Evolutionary conservation across 2,329 filamentous ascomycete species (phyloP), one percentile per base, ranked within the genome.

Genomic region (Paraphaeosphaeria sporulosa): DNA sequence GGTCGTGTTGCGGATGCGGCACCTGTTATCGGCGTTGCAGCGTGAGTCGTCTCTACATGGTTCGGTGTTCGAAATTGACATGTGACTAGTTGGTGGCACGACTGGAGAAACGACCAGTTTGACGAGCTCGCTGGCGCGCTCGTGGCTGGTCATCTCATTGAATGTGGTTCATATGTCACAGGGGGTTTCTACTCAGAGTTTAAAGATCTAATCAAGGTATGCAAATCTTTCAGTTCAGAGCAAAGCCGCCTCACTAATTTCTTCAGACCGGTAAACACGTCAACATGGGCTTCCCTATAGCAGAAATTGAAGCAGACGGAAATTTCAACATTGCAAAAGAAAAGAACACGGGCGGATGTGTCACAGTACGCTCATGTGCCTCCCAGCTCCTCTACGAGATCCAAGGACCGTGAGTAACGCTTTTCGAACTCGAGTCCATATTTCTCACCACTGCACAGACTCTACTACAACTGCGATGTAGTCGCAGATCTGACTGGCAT

Each of bases 381-480:
- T 52, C 80, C 3, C 85, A 87, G 61, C 73, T 86, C 2, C 65
- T 86, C 1, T 86, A 79, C 46, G 67, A 71, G 59, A 70, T 72
- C 6, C 69, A 72, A 47, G 67, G 67, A n/a, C 65, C 66, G 3
- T 57, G 49, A 61, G 36, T 19, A 59, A 3, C 4, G 49, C 50
- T 8, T 46, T 52, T 30, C 51, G 44, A 36, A 64, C 44, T 36
- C 50, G 42, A 1, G 57, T 52, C 27, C 25, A 52, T 25, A 49
- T 32, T 12, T 42, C 59, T 15, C 42, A 42, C 10, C 40, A 36
- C 19, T 21, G 47, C 38, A 15, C 10, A 64, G 59, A 32, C 58
- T 78, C 64, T 62, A 87, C 70, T 85, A 81, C 77, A 86, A 87
- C 71, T 83, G 80, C 2, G 81, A 69, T 50, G 63, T 64, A 13